phyloP scores from a whole-genome alignment of 2,329 filamentous ascomycete species.

The Phyllosticta capitalensis region DNA sequence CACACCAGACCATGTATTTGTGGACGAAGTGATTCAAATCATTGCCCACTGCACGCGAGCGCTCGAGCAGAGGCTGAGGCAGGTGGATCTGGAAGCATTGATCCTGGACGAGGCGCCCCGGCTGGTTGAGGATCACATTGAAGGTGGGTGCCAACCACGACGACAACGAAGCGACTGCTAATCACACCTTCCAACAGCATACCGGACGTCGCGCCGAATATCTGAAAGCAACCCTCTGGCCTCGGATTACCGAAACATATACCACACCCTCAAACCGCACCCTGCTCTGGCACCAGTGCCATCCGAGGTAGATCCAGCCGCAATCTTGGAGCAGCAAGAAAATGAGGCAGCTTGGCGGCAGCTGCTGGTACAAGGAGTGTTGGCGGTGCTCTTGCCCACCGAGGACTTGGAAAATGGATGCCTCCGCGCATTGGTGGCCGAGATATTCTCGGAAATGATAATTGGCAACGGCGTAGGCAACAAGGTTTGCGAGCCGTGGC shows the following conservation, averaged over 20 bases:
- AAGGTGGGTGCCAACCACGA: slow-evolving; percentile 46
- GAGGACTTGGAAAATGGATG: slow-evolving; percentile 87
- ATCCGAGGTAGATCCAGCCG: slow-evolving; percentile 40
- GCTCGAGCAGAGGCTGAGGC: slow-evolving; percentile 74
- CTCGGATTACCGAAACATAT: slow-evolving; percentile 57
- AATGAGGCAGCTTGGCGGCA: slow-evolving; percentile 82
- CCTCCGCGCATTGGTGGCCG: slow-evolving; percentile 70
- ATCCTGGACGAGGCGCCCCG: slow-evolving; percentile 81
- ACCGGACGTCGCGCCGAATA: slow-evolving; percentile 56
- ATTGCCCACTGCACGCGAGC: slow-evolving; percentile 86
- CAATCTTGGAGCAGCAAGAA: slow-evolving; percentile 52
- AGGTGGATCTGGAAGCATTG: slow-evolving; percentile 73
- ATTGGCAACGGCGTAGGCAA: slow-evolving; percentile 72
- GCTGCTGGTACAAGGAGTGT: slow-evolving; percentile 69
- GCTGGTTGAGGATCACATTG: slow-evolving; percentile 69
- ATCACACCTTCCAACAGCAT: slow-evolving; percentile 44
- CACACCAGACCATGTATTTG: slow-evolving; percentile 79
- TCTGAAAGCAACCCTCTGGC: slow-evolving; percentile 50
- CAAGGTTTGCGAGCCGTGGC: slow-evolving; percentile 77
- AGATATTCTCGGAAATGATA: slow-evolving; percentile 84
- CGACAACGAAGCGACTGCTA: slow-evolving; percentile 17
- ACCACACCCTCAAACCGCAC: slow-evolving; percentile 75
- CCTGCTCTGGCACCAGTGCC: slow-evolving; percentile 74
- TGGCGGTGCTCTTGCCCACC: slow-evolving; percentile 78
- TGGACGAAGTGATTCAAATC: slow-evolving; percentile 78